These are phyloP conservation scores for Canna indica DNA, from an alignment of 176 grass and related monocot species.

Conservation along the genomic window DNA sequence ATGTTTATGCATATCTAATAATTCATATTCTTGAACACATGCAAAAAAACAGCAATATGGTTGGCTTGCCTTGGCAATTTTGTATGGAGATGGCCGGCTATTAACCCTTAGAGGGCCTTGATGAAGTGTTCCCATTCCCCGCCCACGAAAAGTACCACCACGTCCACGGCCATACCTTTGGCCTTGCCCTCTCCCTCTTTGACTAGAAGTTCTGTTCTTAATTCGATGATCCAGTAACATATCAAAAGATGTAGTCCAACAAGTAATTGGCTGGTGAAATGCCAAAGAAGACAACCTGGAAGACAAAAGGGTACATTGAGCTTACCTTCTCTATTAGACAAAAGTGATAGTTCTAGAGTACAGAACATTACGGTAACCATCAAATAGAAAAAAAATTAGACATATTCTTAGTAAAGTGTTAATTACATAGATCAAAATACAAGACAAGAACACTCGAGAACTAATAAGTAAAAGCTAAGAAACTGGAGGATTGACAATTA, in stretches of 20 bases:
- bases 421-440: no score
- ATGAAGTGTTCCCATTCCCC: constrained; percentile 47
- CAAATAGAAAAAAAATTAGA: no score
- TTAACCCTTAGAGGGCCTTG: constrained; percentile 82
- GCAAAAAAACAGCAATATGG: constrained; percentile 49
- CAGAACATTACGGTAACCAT: no score
- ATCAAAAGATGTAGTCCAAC: constrained; percentile 46
- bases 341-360: no score
- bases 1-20: constrained; percentile 37
- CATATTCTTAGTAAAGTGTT: no score
- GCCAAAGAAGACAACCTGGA: neutral
- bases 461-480: no score
- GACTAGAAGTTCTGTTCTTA: constrained; percentile 58
- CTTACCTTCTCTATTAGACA: no score
- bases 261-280: neutral
- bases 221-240: constrained; percentile 80
- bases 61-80: constrained; percentile 96
- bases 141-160: constrained; percentile 65
- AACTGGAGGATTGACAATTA: no score
- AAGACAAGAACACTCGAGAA: no score
- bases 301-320: neutral
- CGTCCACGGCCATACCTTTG: constrained; percentile 40
- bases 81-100: constrained; percentile 52
- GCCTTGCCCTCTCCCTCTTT: constrained; percentile 55
- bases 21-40: constrained; percentile 55